Evolutionary conservation across 78 protist species (phyloP).

Genomic region (Paulinella micropora): DNA sequence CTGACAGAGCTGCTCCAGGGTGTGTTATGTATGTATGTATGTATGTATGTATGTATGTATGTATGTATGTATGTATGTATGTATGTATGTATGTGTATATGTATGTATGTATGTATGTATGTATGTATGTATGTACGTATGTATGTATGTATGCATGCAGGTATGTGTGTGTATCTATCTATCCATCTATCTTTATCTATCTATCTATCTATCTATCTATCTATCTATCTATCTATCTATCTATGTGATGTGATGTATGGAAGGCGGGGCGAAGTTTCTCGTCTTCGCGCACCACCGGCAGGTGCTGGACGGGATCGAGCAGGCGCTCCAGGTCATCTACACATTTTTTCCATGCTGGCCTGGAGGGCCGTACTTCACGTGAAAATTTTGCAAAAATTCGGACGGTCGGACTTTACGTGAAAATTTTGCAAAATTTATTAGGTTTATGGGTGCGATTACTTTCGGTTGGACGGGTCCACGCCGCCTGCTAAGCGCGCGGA

Average conservation of each 20-base stretch:
- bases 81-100: background rate
- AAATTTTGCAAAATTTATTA: too few species aligned
- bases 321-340: too few species aligned
- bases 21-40: background rate
- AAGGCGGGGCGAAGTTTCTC: constrained; percentile 2
- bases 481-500: too few species aligned
- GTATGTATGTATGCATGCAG: background rate
- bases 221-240: background rate
- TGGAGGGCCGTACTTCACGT: too few species aligned
- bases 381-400: too few species aligned
- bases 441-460: too few species aligned
- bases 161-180: background rate
- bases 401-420: too few species aligned
- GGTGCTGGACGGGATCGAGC: background rate
- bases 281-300: constrained; percentile 2
- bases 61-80: background rate
- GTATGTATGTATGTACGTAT: background rate
- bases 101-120: background rate
- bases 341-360: too few species aligned
- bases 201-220: background rate
- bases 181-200: background rate
- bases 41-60: background rate
- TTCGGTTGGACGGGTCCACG: too few species aligned
- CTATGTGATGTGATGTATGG: background rate
- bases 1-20: too few species aligned